Percentiles rank a stretch among this genome's conserved stretches.
Evolutionary conservation across 1,284 basidiomycete genomes (phyloP).

Genomic region (Naganishia sp.): DNA sequence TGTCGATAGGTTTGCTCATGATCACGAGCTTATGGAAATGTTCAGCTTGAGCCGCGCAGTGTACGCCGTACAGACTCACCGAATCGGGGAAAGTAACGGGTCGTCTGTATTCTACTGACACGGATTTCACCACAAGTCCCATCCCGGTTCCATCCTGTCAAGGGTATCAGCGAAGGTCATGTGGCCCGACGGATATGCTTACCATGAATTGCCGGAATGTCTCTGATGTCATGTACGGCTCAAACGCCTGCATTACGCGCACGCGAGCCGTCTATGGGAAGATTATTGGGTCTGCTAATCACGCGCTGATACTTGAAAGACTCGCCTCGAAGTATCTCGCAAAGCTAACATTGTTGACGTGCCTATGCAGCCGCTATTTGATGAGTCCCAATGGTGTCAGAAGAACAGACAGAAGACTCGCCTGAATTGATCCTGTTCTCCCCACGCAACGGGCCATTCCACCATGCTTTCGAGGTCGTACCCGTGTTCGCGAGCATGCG

Average conservation of each 20-base stretch:
- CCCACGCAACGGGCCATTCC: slow-evolving; percentile 52
- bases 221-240: slow-evolving; percentile 7
- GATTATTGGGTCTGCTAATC: background rate
- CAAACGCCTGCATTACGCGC: slow-evolving; percentile 16
- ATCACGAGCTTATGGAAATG: slow-evolving; percentile 42
- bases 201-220: slow-evolving; percentile 20
- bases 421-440: slow-evolving; percentile 51
- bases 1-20: slow-evolving; percentile 41
- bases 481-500: slow-evolving; percentile 35
- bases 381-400: too few relatives aligned
- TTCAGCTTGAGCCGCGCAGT: background rate
- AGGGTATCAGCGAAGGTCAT: background rate
- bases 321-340: slow-evolving; percentile 46
- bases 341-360: slow-evolving; percentile 52
- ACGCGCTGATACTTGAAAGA: too few relatives aligned
- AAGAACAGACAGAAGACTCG: slow-evolving; percentile 31
- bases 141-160: slow-evolving; percentile 17
- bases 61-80: slow-evolving; percentile 35
- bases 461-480: slow-evolving; percentile 44
- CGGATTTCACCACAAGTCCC: slow-evolving; percentile 27
- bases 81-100: slow-evolving; percentile 52
- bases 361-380: slow-evolving; percentile 35
- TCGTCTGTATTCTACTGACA: slow-evolving; percentile 43
- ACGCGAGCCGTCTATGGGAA: slow-evolving; percentile 18
- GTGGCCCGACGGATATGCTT: background rate